Conservation (phyloP, 129 eudicot species). For the Lactuca sativa region DNA sequence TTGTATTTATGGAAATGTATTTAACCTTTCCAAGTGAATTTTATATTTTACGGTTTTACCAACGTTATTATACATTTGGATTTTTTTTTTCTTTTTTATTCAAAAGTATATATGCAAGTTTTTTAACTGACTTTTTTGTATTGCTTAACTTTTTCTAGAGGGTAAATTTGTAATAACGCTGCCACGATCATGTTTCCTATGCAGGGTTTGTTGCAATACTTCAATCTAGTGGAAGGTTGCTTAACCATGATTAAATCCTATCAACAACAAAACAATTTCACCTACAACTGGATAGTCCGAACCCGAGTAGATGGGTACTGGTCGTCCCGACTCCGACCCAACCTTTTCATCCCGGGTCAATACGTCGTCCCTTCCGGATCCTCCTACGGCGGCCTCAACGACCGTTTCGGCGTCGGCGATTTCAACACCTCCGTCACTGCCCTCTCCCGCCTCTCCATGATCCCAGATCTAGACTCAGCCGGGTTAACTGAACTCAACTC, state of each 20-base stretch:
- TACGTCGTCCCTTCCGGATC: constrained; percentile 89
- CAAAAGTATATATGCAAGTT: no score
- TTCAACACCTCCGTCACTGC: constrained; percentile 59
- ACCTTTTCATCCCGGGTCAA: constrained; percentile 53
- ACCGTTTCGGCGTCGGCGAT: constrained; percentile 84
- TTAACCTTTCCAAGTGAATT: no score
- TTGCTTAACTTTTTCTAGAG: neutral
- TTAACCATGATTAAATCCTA: constrained; percentile 63
- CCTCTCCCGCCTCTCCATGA: constrained; percentile 75
- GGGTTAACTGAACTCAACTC: constrained; percentile 72
- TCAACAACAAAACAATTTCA: constrained; percentile 65
- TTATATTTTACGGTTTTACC: no score
- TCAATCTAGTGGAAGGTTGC: constrained; percentile 80
- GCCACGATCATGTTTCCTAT: constrained; percentile 5
- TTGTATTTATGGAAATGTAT: no score
- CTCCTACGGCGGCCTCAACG: constrained; percentile 81
- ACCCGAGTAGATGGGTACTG: constrained; percentile 91
- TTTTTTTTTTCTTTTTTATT: no score
- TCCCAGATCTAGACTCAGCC: constrained; percentile 61
- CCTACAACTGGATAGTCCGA: constrained; percentile 88
- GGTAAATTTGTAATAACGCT: neutral
- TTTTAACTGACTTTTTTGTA: no score
- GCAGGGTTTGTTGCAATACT: constrained; percentile 89
- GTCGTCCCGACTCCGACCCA: constrained; percentile 58
- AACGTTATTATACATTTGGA: no score